phyloP scores from a whole-genome alignment of 495 filamentous ascomycete species.

The Venustampulla echinocandica region DNA sequence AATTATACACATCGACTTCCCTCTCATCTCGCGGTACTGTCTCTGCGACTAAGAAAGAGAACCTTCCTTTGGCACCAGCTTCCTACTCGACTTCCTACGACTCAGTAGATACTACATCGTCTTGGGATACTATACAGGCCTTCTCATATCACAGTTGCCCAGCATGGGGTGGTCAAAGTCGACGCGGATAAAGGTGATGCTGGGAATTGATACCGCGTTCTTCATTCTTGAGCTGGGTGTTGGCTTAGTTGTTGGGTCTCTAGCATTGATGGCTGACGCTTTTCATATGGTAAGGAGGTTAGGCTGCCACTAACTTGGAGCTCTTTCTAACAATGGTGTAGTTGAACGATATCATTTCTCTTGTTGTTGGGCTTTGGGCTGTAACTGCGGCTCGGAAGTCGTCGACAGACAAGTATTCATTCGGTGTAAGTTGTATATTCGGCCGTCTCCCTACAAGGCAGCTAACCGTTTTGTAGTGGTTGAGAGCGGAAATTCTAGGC shows the following conservation, averaged over 20 bases:
- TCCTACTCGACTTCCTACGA: no score
- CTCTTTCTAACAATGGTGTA: slow-evolving; percentile 22
- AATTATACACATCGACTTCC: no score
- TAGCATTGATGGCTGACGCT: slow-evolving; percentile 90
- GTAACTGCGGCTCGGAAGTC: slow-evolving; percentile 77
- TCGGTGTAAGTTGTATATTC: slow-evolving; percentile 70
- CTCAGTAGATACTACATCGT: no score
- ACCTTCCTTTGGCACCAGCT: no score
- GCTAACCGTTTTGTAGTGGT: slow-evolving; percentile 50
- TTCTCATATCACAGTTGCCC: background rate
- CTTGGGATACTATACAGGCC: no score
- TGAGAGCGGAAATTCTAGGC: slow-evolving; percentile 95
- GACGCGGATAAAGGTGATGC: slow-evolving; percentile 82
- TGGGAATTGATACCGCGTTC: slow-evolving; percentile 82
- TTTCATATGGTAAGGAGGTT: slow-evolving; percentile 78
- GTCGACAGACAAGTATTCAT: slow-evolving; percentile 82
- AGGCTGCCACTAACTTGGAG: background rate
- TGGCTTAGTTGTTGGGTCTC: slow-evolving; percentile 77
- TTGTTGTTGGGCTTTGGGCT: slow-evolving; percentile 90
- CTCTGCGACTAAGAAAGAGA: no score
- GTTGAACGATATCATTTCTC: slow-evolving; percentile 93
- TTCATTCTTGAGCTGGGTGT: slow-evolving; percentile 82
- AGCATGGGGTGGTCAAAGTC: slow-evolving; percentile 88
- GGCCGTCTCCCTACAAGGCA: background rate
- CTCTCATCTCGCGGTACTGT: no score